These are phyloP conservation scores for Fomitopsis serialis DNA, from an alignment of 768 basidiomycete genomes.

Conservation along the genomic window DNA sequence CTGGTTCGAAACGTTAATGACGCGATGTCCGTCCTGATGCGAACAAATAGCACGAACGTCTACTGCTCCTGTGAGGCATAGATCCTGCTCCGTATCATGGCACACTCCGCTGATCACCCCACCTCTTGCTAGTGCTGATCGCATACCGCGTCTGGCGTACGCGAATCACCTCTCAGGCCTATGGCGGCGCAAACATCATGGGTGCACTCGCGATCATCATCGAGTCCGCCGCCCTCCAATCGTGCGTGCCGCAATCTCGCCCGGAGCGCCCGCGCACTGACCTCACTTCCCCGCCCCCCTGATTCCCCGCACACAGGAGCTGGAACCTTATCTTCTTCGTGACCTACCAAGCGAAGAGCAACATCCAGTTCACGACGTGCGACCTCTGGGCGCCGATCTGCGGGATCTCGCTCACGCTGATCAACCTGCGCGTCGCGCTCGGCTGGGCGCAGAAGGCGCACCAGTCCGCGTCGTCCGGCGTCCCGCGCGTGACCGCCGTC, in stretches of 20 bases:
- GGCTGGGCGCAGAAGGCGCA: slow-evolving; percentile 3
- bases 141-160: slow-evolving; percentile 1
- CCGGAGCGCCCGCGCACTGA: not conserved
- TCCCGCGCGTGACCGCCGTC: not conserved
- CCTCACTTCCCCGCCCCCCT: not conserved
- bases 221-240: not conserved
- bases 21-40: not conserved
- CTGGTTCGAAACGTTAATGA: not conserved
- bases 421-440: slow-evolving; percentile 2
- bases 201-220: slow-evolving; percentile 2
- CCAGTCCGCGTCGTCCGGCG: not conserved
- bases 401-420: slow-evolving; percentile 1
- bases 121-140: not conserved
- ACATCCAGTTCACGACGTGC: slow-evolving; percentile 2
- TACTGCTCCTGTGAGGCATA: not conserved
- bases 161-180: not conserved
- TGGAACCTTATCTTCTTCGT: slow-evolving; percentile 2
- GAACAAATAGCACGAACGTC: not conserved
- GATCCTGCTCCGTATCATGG: not conserved
- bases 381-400: not conserved
- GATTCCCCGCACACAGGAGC: not conserved
- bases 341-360: not conserved
- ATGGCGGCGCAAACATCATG: slow-evolving; percentile 1
- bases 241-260: not conserved
- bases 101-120: not conserved